phyloP scores from a whole-genome alignment of 768 basidiomycete species.

The Sistotremastrum suecicum region DNA sequence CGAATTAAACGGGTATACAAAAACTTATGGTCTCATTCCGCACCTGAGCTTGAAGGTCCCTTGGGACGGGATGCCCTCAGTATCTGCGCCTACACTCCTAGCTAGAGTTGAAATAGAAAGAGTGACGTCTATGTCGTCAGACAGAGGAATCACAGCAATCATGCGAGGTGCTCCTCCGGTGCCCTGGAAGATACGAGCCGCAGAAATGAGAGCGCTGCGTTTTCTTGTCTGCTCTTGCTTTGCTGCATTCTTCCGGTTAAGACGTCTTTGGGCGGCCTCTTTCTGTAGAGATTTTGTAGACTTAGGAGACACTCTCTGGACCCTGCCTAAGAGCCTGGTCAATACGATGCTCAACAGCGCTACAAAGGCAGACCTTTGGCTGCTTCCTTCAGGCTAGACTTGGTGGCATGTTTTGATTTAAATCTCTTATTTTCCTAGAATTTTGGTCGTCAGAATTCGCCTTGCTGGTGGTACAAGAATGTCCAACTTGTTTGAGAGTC shows the following conservation, averaged over 20 bases:
- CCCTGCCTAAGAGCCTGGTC: neutral
- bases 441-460: conserved; percentile 1
- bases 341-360: neutral
- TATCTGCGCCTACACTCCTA: conserved; percentile 38
- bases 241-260: conserved; percentile 72
- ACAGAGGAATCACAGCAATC: conserved; percentile 77
- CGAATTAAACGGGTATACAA: conserved; percentile 4
- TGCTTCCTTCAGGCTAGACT: conserved; percentile 67
- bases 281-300: conserved; percentile 40
- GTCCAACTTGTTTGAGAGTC: conserved; percentile 63
- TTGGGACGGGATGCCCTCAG: conserved; percentile 34
- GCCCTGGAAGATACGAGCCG: conserved; percentile 67
- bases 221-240: conserved; percentile 72
- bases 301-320: conserved; percentile 38
- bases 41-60: conserved; percentile 61
- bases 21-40: conserved; percentile 9
- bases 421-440: conserved; percentile 76
- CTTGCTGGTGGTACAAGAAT: neutral
- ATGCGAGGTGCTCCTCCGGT: conserved; percentile 72
- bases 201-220: conserved; percentile 48
- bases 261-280: conserved; percentile 50
- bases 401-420: conserved; percentile 85
- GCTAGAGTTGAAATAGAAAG: conserved; percentile 43
- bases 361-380: conserved; percentile 53
- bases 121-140: conserved; percentile 42